Evolutionary conservation across 2,329 filamentous ascomycete genomes (phyloP), one percentile per base, ranked within the genome.

Genomic region (Coleophoma eucalyptorum): DNA sequence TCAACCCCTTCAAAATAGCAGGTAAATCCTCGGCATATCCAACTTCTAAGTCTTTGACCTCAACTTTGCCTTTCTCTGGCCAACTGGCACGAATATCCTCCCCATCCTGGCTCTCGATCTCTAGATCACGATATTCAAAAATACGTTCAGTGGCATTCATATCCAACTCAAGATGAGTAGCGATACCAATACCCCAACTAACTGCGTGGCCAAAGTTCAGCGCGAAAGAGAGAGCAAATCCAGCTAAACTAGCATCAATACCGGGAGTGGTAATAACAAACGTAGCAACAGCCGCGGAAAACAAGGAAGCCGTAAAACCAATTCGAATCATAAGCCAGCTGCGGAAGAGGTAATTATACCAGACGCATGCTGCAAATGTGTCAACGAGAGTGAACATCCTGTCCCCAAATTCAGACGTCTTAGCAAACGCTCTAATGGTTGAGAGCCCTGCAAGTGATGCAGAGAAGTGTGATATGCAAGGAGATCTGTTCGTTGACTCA

Each of bases 81-180:
- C 89, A 93, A 0, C 81, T 80, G 3, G 84, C 83, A 0, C 86
- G 81, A 0, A 84, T 78, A 13, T 75, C 72, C 13, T 69, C 65
- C 13, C 84, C 86, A 16, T 72, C 80, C 47, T 85, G 79, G 20
- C 79, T 73, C 62, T 90, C 87, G 0, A 79, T 89, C 32, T 78
- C 72, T 7, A 90, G 72, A 46, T 83, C 77, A 0, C 83, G 78
- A 64, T 91, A 92, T 64, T 91, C 87, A 7, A 89, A 72, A 18
- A 92, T 81, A 41, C 88, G 77, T 67, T 91, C 88, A 0, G 83
- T 81, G 0, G 86, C 80, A 61, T 90, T 90, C 85, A 91, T 90
- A 61, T 87, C 81, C 8, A 90, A 70, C 63, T 92, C 88, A 21
- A 89, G 71, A 52, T 79, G 81, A 1, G 86, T 78, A 63, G 87